Evolutionary conservation across 2,329 filamentous ascomycete genomes (phyloP).

Genomic region (Sarocladiaceae sp.): DNA sequence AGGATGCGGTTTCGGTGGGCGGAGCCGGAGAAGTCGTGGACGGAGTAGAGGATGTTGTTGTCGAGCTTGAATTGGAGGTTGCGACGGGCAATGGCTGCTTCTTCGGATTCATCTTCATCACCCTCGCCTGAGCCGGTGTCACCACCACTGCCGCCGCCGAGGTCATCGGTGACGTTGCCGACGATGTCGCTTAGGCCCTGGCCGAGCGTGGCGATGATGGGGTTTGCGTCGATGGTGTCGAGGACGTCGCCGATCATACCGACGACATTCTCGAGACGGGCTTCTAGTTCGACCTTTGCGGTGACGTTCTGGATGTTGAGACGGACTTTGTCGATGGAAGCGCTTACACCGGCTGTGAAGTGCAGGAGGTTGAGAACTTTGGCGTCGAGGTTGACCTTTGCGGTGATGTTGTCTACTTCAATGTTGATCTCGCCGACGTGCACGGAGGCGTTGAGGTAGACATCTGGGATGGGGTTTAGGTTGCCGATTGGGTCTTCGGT

Average conservation of each 20-base stretch:
- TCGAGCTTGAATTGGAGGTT: slow-evolving; percentile 39
- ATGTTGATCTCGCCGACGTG: slow-evolving; percentile 55
- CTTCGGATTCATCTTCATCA: background rate
- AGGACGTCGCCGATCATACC: slow-evolving; percentile 56
- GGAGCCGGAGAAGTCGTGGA: slow-evolving; percentile 56
- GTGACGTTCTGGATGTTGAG: slow-evolving; percentile 54
- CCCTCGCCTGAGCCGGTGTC: background rate
- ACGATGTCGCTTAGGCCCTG: slow-evolving; percentile 44
- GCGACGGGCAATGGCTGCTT: slow-evolving; percentile 16
- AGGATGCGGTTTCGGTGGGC: slow-evolving; percentile 53
- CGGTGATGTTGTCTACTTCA: slow-evolving; percentile 54
- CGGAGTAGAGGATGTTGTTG: slow-evolving; percentile 55
- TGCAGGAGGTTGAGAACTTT: slow-evolving; percentile 45
- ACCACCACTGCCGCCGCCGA: slow-evolving; percentile 13
- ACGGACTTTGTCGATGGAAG: slow-evolving; percentile 51
- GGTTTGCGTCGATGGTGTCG: slow-evolving; percentile 56
- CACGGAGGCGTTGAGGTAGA: slow-evolving; percentile 56
- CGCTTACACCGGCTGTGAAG: slow-evolving; percentile 58
- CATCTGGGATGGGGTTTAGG: slow-evolving; percentile 47
- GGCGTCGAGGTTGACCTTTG: slow-evolving; percentile 23
- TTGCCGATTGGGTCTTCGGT: slow-evolving; percentile 39
- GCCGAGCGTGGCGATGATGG: slow-evolving; percentile 52
- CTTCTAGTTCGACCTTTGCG: slow-evolving; percentile 55
- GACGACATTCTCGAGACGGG: slow-evolving; percentile 55
- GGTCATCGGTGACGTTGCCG: slow-evolving; percentile 7